Evolutionary conservation across 495 filamentous ascomycete genomes (phyloP), one percentile per base, ranked within the genome.

Genomic region (Daldinia bambusicola): DNA sequence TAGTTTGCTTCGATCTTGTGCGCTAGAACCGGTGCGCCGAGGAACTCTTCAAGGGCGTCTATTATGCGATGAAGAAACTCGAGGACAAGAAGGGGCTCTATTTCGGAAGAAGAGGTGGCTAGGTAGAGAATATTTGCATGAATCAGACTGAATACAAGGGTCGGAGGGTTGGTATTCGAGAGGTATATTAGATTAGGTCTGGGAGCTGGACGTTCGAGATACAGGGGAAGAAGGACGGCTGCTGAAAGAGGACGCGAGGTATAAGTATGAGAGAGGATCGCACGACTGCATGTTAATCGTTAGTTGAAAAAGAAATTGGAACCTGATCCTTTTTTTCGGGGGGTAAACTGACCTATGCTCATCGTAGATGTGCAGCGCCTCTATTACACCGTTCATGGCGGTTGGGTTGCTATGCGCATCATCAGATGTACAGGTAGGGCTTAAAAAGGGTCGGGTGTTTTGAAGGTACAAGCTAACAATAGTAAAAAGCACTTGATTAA

Each of bases 281-380:
- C 62, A 61, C 75, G 75, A 55, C 77, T 77, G 51, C 12, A 32
- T 51, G 20, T 12, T 45, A 8, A n/a, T 26, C 36, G 37, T 67
- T n/a, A 67, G 64, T 38, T 55, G 31, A 6, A 0, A 51, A 56
- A 16, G 53, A 38, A 10, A 12, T 41, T 43, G 30, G 0, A 18
- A 38, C 40, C 16, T 50, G 32, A n/a, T 6, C n/a, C n/a, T n/a
- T n/a, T 4, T 22, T 37, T 18, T 53, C 53, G 45, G 31, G 9
- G 9, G 13, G 26, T 5, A 2, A 20, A 73, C 84, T 75, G 80
- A 95, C 93, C 93, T 93, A 79, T 92, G 86, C 82, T 97, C 93
- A 85, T 98, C 93, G 79, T 90, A 97, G 77, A 99, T 93, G 85
- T 98, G 96, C 75, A 99, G 83, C 74, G 95, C 95, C 86, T 97